Base-by-base conservation (phyloP, 176 grass and related monocot species). In the Avena eriantha region DNA sequence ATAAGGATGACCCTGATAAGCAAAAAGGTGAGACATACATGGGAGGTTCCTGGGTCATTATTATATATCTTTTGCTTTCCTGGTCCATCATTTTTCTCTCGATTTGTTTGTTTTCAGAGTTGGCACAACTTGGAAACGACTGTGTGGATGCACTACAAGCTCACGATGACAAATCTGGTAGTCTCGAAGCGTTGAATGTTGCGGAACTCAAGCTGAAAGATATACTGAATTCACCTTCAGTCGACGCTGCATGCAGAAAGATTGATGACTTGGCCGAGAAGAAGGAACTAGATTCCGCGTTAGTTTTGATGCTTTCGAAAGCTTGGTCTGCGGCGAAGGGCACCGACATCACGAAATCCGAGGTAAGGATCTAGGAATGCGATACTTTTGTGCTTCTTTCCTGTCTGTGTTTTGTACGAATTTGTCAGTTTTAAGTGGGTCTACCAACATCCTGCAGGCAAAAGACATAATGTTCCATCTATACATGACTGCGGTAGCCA, bases 251-350 rank as follows among this genome's bases (percentile, higher is more conserved):
- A 73, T 93, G 91, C 77, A 92, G 88, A 90, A 98, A 95, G 86
- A 98, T 95, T 56, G 95, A 98, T 77, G 73, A 93, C 71, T 90
- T 98, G 63, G 93, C 95, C 46, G 86, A 85, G 85, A 98, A 92
- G 81, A 98, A 98, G 66, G 89, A 93, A 88, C 83, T 98, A 7
- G 85, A 95, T 31, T 95, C 93, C 80, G 90, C 90, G 1, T 72
- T 95, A 64, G 89, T 88, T 50, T 71, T 91, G 82, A 93, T 95
- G 89, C 87, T 89, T 81, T 92, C 91, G 22, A 98, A 92, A 89
- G 93, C 93, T 46, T 98, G 95, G 93, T 95, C 95, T 69, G 89
- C 91, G 82, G 93, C 93, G 77, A 95, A 98, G 87, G 95, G 94
- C 57, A 91, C 89, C 13, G 92, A 47, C 45, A 47, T 47, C 45